Percentiles rank a stretch among this genome's conserved stretches.
These are phyloP conservation scores for Macrolepiota albuminosa DNA, from an alignment of 768 basidiomycete genomes.

Conservation along the genomic window DNA sequence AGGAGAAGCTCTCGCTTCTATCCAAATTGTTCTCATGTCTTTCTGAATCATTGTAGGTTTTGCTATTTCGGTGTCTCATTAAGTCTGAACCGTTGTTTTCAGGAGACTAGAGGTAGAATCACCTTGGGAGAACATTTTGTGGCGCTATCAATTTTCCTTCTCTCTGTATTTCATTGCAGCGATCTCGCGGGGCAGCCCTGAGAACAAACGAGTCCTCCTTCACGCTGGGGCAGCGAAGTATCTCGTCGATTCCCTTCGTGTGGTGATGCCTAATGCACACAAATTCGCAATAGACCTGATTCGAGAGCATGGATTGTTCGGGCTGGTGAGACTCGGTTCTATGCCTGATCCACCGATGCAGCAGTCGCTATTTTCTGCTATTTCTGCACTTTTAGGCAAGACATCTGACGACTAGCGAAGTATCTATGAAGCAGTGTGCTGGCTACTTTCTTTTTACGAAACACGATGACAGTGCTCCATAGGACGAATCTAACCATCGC, in stretches of 20 bases:
- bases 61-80: background rate
- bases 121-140: background rate
- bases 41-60: constrained; percentile 6
- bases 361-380: constrained; percentile 6
- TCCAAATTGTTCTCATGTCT: constrained; percentile 4
- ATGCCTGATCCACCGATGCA: constrained; percentile 4
- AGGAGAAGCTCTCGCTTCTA: constrained; percentile 6
- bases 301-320: constrained; percentile 6
- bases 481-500: background rate
- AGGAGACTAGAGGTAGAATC: background rate
- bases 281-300: background rate
- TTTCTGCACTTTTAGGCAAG: constrained; percentile 5
- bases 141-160: constrained; percentile 11
- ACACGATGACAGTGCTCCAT: background rate
- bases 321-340: constrained; percentile 1
- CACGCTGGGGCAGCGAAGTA: constrained; percentile 9
- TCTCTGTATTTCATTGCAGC: constrained; percentile 10
- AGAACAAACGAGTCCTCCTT: constrained; percentile 6
- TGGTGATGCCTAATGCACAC: constrained; percentile 3
- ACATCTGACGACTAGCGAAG: background rate
- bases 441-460: background rate
- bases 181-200: constrained; percentile 1
- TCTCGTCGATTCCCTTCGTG: constrained; percentile 8
- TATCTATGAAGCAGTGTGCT: background rate
- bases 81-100: background rate